Percentiles rank a stretch among this genome's conserved stretches.
Evolutionary conservation across 257 asterid genomes (phyloP).

Genomic region (Solanum virginianum): DNA sequence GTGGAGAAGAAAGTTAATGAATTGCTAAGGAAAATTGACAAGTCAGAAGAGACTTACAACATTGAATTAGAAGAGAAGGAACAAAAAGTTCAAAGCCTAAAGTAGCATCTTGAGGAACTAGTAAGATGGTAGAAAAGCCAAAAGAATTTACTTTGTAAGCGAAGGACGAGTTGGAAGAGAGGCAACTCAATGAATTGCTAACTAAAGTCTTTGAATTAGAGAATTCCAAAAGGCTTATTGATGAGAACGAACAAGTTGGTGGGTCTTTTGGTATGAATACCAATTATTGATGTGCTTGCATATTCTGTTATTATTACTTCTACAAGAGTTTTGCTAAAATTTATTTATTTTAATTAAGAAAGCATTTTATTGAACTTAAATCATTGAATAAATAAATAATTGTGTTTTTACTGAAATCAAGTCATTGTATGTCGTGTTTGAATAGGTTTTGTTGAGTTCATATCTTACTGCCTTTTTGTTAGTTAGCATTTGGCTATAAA

Average conservation of each 20-base stretch:
- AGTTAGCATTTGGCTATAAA: too few relatives aligned
- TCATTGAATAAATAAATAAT: neutral
- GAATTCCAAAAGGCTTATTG: neutral
- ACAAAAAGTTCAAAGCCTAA: too few relatives aligned
- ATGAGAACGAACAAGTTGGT: neutral
- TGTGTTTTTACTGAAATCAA: neutral
- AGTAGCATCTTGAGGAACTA: too few relatives aligned
- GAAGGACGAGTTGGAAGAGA: too few relatives aligned
- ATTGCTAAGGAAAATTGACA: too few relatives aligned
- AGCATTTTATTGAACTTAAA: neutral
- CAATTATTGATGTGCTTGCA: neutral
- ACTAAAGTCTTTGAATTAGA: neutral
- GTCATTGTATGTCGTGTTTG: neutral
- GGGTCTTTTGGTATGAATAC: neutral
- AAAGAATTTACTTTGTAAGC: too few relatives aligned
- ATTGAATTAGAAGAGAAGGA: too few relatives aligned
- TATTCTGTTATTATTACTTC: neutral
- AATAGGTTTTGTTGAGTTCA: neutral
- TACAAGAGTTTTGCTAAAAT: neutral
- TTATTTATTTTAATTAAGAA: neutral
- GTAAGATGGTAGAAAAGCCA: too few relatives aligned
- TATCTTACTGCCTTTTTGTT: neutral
- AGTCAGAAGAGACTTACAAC: too few relatives aligned
- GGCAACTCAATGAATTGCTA: neutral
- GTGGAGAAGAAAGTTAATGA: too few relatives aligned